Base-by-base conservation (phyloP, 2,329 filamentous ascomycete genomes). In the Remersonia thermophila region DNA sequence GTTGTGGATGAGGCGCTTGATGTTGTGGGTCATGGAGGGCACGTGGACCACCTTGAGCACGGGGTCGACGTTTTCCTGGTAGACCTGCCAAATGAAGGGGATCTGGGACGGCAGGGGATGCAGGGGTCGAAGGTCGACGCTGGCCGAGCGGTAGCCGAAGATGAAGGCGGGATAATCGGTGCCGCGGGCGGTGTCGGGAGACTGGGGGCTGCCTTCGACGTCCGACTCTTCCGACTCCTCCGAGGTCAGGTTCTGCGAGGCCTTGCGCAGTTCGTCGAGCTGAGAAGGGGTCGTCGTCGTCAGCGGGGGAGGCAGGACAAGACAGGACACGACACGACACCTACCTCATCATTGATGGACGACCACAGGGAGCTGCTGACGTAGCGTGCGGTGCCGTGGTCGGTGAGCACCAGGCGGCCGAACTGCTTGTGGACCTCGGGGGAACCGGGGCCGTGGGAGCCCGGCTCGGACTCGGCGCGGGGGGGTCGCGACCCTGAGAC, bases 331-430 rank as follows among this genome's bases (percentile, higher is more conserved):
- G n/a, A 23, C 16, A 3, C 8, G 16, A 18, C 25, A 33, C 32
- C 47, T 56, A 79, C 77, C 66, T 86, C 80, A 36, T 84, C 81
- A 41, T 77, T 82, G 35, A 87, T 65, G 43, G 73, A 82, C 14
- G 79, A 73, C 80, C 80, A 85, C 50, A 86, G 83, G 6, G 73
- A 78, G 53, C 75, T 83, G 59, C 79, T 83, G 46, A 87, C 73
- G 52, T 86, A 87, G 52, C 79, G 65, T 37, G 73, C 77, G 40
- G 72, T 14, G 27, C 77, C 77, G 37, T 67, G 66, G 40, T 85
- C 78, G 43, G 80, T 78, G 26, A 85, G 59, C 1, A 86, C 77
- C 35, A 87, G 56, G 23, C 80, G 65, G 3, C 81, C 79, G 55
- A 82, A 79, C 37, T 73, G 64, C 30, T 59, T 69, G 49, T 67